phyloP scores from a whole-genome alignment of 345 rosid species.

The Microcos paniculata region DNA sequence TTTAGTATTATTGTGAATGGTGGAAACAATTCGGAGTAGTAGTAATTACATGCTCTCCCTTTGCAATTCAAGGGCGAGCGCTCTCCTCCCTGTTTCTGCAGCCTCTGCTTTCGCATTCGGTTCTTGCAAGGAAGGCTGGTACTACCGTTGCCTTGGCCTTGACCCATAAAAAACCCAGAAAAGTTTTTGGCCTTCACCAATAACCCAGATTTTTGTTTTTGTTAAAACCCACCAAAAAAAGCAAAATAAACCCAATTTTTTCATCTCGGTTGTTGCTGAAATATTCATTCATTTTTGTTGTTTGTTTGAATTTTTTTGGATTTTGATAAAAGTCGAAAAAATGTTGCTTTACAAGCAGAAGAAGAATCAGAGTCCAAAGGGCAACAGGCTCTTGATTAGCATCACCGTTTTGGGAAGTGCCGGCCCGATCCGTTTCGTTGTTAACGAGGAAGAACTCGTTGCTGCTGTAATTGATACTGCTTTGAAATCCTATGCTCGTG shows the following conservation, averaged over 20 bases:
- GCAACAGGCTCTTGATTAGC: slow-evolving; percentile 73
- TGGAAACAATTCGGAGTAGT: slow-evolving; percentile 64
- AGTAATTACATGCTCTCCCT: slow-evolving; percentile 81
- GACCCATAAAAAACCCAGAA: slow-evolving; percentile 58
- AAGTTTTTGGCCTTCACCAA: not conserved
- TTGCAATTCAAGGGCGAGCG: slow-evolving; percentile 79
- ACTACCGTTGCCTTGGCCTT: slow-evolving; percentile 94
- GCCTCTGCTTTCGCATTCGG: slow-evolving; percentile 80
- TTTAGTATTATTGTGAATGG: slow-evolving; percentile 71
- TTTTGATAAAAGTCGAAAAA: not conserved
- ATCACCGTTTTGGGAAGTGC: slow-evolving; percentile 90
- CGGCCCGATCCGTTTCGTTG: slow-evolving; percentile 93
- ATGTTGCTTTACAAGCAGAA: slow-evolving; percentile 89
- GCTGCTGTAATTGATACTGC: slow-evolving; percentile 79
- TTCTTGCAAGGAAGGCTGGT: slow-evolving; percentile 99
- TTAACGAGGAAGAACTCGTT: slow-evolving; percentile 69
- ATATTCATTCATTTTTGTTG: not conserved
- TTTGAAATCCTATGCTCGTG: slow-evolving; percentile 89
- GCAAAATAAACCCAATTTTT: not conserved
- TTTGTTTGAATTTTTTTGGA: not conserved
- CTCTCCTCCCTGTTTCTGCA: slow-evolving; percentile 37
- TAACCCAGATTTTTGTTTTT: not conserved
- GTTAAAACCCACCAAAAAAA: not conserved
- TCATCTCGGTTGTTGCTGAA: slow-evolving; percentile 2
- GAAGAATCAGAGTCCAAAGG: slow-evolving; percentile 63